Conservation (phyloP, 2,329 filamentous ascomycete genomes). For the Penicillium brasilianum region DNA sequence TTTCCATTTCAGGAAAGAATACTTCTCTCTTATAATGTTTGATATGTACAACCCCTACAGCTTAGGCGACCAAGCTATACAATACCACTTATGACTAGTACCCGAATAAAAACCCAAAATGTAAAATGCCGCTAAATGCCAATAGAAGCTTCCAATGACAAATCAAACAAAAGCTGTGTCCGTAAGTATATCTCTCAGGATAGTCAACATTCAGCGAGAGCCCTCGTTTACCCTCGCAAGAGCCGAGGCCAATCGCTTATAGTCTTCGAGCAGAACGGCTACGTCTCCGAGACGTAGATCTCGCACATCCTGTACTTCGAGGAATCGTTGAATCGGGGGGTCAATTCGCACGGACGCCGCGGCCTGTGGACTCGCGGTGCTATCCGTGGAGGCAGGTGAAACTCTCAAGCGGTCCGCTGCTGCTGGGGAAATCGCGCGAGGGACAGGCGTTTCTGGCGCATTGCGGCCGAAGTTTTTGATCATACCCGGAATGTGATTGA, state of each 20-base stretch:
- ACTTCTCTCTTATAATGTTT: slow-evolving; percentile 17
- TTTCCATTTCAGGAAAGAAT: slow-evolving; percentile 1
- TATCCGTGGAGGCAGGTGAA: slow-evolving; percentile 29
- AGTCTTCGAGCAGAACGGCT: slow-evolving; percentile 72
- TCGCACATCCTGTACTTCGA: slow-evolving; percentile 71
- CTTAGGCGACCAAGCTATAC: slow-evolving; percentile 10
- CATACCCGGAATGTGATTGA: slow-evolving; percentile 77
- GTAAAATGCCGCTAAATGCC: slow-evolving; percentile 20
- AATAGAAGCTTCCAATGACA: slow-evolving; percentile 23
- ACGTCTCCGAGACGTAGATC: slow-evolving; percentile 78
- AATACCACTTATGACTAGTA: slow-evolving; percentile 12
- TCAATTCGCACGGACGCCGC: slow-evolving; percentile 37
- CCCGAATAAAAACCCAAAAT: not conserved
- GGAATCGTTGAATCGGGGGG: slow-evolving; percentile 73
- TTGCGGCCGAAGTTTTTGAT: slow-evolving; percentile 73
- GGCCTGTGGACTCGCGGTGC: slow-evolving; percentile 15
- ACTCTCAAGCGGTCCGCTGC: slow-evolving; percentile 47
- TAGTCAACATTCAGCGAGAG: slow-evolving; percentile 17
- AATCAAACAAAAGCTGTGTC: not conserved
- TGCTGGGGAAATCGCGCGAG: slow-evolving; percentile 49
- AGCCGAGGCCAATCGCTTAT: slow-evolving; percentile 70
- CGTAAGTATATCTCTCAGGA: not conserved
- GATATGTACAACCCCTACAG: slow-evolving; percentile 19
- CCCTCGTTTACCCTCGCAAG: slow-evolving; percentile 56
- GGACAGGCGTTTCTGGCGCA: slow-evolving; percentile 49